A percentile compares a stretch with the other conserved stretches of the same genome.
These are phyloP conservation scores for Lichtheimia corymbifera DNA, from an alignment of 371 early-diverging fungal genomes.

Conservation along the genomic window DNA sequence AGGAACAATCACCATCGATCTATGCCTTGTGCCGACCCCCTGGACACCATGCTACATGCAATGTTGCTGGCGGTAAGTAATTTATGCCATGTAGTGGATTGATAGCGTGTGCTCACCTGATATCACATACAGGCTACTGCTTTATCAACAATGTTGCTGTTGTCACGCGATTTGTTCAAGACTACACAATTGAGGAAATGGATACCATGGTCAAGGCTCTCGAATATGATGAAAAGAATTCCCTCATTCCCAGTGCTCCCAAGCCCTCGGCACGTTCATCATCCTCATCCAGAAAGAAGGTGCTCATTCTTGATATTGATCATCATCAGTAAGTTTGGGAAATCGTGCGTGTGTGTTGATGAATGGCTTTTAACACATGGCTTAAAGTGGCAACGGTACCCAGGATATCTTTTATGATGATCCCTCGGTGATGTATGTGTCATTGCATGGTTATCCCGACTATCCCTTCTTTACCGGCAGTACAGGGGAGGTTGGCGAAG, in stretches of 20 bases:
- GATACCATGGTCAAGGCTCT: slow-evolving; percentile 19
- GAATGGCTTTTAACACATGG: background rate
- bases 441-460: slow-evolving; percentile 52
- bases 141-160: slow-evolving; percentile 65
- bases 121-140: slow-evolving; percentile 37
- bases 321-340: slow-evolving; percentile 58
- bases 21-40: slow-evolving; percentile 75
- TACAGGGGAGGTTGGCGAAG: slow-evolving; percentile 53
- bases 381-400: slow-evolving; percentile 69
- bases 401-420: slow-evolving; percentile 69
- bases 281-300: slow-evolving; percentile 32
- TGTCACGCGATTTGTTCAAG: slow-evolving; percentile 58
- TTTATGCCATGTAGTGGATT: background rate
- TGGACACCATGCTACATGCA: slow-evolving; percentile 62
- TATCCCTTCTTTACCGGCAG: slow-evolving; percentile 70
- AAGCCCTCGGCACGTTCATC: background rate
- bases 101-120: too few relatives aligned
- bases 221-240: slow-evolving; percentile 1
- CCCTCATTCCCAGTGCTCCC: background rate
- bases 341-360: background rate
- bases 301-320: slow-evolving; percentile 61
- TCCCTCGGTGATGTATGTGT: slow-evolving; percentile 58
- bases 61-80: slow-evolving; percentile 50
- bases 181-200: slow-evolving; percentile 35
- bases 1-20: slow-evolving; percentile 29